Evolutionary conservation across 306 rosid species (phyloP).

Genomic region (Trifolium fragiferum): DNA sequence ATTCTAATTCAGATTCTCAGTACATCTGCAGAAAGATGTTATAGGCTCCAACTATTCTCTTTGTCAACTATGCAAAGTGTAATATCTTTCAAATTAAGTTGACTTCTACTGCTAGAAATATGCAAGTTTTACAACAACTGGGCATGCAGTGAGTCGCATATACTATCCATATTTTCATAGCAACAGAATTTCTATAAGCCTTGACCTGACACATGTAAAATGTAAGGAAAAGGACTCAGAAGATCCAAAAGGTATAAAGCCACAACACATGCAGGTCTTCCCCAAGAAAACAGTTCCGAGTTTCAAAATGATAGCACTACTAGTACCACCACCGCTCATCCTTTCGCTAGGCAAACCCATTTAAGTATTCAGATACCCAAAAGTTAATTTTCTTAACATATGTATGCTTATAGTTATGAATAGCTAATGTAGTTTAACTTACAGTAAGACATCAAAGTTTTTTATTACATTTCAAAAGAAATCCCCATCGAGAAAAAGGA

Average conservation of each 20-base stretch:
- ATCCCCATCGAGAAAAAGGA: background rate
- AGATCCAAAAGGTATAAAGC: background rate
- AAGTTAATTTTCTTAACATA: background rate
- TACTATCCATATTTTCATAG: slow-evolving; percentile 2
- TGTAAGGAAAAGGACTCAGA: background rate
- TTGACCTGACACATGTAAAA: background rate
- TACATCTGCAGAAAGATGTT: background rate
- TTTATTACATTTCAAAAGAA: background rate
- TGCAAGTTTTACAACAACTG: background rate
- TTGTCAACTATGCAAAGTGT: background rate
- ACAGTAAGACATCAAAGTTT: background rate
- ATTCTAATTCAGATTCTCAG: background rate
- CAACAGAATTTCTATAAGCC: background rate
- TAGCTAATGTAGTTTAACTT: background rate
- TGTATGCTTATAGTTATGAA: too few species aligned
- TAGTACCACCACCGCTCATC: background rate
- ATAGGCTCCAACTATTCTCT: slow-evolving; percentile 17
- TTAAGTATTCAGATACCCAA: background rate
- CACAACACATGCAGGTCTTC: background rate
- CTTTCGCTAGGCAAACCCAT: slow-evolving; percentile 10
- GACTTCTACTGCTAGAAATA: background rate
- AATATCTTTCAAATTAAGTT: slow-evolving; percentile 1
- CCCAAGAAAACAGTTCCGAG: slow-evolving; percentile 1
- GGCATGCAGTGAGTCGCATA: background rate
- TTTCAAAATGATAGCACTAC: background rate